A percentile compares a stretch with the other conserved stretches of the same genome.
phyloP scores from a whole-genome alignment of 1,284 basidiomycete genomes.

The Boletellus deceptivus region DNA sequence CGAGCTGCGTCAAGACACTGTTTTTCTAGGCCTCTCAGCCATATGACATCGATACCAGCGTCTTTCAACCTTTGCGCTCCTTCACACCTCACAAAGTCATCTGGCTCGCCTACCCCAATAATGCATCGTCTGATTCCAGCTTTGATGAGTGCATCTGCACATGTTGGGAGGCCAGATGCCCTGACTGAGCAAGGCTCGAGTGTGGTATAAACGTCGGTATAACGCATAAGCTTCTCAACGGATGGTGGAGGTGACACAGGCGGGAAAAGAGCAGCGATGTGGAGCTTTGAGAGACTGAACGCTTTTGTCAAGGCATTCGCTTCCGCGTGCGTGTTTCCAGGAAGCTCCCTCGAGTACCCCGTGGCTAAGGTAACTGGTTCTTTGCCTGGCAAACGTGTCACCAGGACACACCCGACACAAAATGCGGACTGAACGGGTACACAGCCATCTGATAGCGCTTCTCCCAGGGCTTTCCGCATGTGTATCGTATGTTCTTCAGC shows the following conservation, averaged over 20 bases:
- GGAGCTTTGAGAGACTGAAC: slow-evolving; percentile 39
- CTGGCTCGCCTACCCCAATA: slow-evolving; percentile 91
- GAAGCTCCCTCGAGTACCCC: slow-evolving; percentile 90
- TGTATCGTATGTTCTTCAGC: slow-evolving; percentile 42
- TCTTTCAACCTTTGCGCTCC: slow-evolving; percentile 76
- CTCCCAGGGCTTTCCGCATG: slow-evolving; percentile 65
- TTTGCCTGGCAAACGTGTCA: slow-evolving; percentile 42
- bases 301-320: slow-evolving; percentile 90
- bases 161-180: slow-evolving; percentile 84
- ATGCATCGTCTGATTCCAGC: slow-evolving; percentile 75
- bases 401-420: slow-evolving; percentile 90
- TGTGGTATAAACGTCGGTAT: slow-evolving; percentile 86
- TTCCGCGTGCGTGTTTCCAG: slow-evolving; percentile 97
- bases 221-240: slow-evolving; percentile 49
- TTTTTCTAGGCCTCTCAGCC: slow-evolving; percentile 68
- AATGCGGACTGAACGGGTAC: slow-evolving; percentile 80
- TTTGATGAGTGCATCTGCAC: slow-evolving; percentile 81
- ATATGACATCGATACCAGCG: slow-evolving; percentile 75
- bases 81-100: slow-evolving; percentile 93
- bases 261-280: slow-evolving; percentile 47
- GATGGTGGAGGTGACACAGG: slow-evolving; percentile 26
- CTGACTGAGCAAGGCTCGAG: slow-evolving; percentile 96
- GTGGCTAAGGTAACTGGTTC: slow-evolving; percentile 62
- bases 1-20: slow-evolving; percentile 80
- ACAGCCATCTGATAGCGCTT: slow-evolving; percentile 66